Percentiles rank a stretch among this genome's conserved stretches.
phyloP scores from a whole-genome alignment of 2,329 filamentous ascomycete genomes.

The Rutstroemia sydowiana region DNA sequence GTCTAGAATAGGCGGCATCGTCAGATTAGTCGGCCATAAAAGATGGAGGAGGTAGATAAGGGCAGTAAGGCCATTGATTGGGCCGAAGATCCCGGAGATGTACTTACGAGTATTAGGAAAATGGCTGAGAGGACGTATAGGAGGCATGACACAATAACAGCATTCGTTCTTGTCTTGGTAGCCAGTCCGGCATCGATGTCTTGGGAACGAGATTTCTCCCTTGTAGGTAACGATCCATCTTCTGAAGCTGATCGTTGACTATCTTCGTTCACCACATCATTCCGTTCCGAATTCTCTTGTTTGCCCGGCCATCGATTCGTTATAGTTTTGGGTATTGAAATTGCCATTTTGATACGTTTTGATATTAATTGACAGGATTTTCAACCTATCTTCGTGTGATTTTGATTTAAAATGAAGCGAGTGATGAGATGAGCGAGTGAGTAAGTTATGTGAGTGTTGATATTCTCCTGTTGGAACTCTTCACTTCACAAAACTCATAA shows the following conservation, averaged over 20 bases:
- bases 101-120: constrained; percentile 68
- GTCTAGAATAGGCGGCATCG: constrained; percentile 30
- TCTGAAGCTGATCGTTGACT: constrained; percentile 9
- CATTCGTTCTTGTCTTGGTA: constrained; percentile 42
- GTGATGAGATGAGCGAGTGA: background rate
- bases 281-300: too few species aligned
- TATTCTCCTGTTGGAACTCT: too few species aligned
- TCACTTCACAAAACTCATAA: background rate
- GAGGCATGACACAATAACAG: constrained; percentile 57
- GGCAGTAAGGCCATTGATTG: background rate
- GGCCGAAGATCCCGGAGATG: too few species aligned
- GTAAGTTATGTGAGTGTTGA: background rate
- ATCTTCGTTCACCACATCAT: constrained; percentile 13
- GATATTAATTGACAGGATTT: background rate
- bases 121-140: constrained; percentile 68
- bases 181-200: constrained; percentile 38
- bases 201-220: constrained; percentile 17
- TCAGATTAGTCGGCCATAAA: background rate
- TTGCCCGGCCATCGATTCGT: too few species aligned
- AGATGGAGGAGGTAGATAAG: background rate
- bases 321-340: constrained; percentile 29
- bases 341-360: constrained; percentile 20
- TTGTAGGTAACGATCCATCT: constrained; percentile 22
- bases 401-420: background rate
- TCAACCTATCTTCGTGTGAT: too few species aligned